Conservation (phyloP, 768 basidiomycete genomes). For the Suillus tomentosus region DNA sequence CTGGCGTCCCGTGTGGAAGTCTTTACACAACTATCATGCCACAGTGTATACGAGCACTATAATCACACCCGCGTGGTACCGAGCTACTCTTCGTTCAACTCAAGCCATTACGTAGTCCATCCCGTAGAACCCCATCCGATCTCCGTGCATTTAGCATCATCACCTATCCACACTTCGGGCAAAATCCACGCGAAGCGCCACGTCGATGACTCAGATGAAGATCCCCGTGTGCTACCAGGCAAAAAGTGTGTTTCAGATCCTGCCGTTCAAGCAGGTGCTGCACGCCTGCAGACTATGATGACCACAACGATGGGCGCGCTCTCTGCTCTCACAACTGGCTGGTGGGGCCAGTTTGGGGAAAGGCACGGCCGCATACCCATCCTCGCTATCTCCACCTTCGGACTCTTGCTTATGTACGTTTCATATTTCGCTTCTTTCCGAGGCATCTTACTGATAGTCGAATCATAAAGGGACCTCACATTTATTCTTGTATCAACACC, state of each 20-base stretch:
- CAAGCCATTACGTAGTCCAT: slow-evolving; percentile 13
- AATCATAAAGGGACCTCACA: slow-evolving; percentile 61
- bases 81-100: neutral
- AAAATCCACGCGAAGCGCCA: slow-evolving; percentile 25
- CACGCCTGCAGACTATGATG: slow-evolving; percentile 74
- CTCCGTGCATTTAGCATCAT: slow-evolving; percentile 17
- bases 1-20: slow-evolving; percentile 79
- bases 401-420: slow-evolving; percentile 71
- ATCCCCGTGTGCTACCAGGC: slow-evolving; percentile 40
- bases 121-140: slow-evolving; percentile 15
- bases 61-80: slow-evolving; percentile 33
- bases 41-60: slow-evolving; percentile 49
- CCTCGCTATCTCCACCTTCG: slow-evolving; percentile 63
- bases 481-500: slow-evolving; percentile 79
- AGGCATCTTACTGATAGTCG: slow-evolving; percentile 9
- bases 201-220: slow-evolving; percentile 35
- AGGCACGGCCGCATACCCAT: slow-evolving; percentile 74
- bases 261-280: slow-evolving; percentile 67
- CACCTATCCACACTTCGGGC: slow-evolving; percentile 5
- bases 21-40: slow-evolving; percentile 76
- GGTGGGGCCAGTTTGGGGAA: slow-evolving; percentile 86
- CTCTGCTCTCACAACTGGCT: slow-evolving; percentile 81
- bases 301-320: slow-evolving; percentile 77
- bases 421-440: slow-evolving; percentile 36
- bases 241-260: slow-evolving; percentile 48